Base-by-base conservation (phyloP, 2,329 filamentous ascomycete species). In the Epicoccum sorghinum region DNA sequence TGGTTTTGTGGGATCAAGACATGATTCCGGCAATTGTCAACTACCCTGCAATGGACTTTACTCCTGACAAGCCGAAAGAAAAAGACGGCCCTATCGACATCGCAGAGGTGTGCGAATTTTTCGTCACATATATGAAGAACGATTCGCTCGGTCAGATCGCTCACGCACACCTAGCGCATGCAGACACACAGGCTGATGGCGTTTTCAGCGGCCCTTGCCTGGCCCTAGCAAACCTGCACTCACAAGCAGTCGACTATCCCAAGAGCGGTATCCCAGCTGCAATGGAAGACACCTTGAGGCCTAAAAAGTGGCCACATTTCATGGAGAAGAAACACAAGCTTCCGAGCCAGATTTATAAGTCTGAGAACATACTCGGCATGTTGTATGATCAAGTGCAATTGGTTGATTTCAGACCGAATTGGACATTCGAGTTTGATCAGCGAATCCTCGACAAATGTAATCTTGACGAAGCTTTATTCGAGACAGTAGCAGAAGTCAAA, bases 91-190 rank as follows among this genome's bases (percentile, higher is more conserved):
- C 86, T 4, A 90, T 97, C 10, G 85, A 83, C 0, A 83, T 90
- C 0, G 78, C 86, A 4, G 89, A 96, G 56, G 84, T 98, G 40
- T 87, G 85, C 25, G 82, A 86, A 0, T 98, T 98, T 75, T 98
- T 97, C 65, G 89, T 96, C 27, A 85, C 85, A 3, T 96, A 96
- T 66, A 93, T 98, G 85, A 95, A 96, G 77, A 93, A 96, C 61
- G 90, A 98, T 67, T 84, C 84, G 10, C 82, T 99, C 2, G 86
- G 87, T 1, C 80, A 82, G 3, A 96, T 99, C 67, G 95, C 95
- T 0, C 83, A 85, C 60, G 85, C 91, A 0, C 95, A 99, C 74
- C 78, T 96, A 14, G 93, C 87, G 1, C 85, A 84, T 65, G 88
- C 91, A 0, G 95, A 99, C 68, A 72, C 64, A 7, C 76, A 83